These are phyloP conservation scores for Castanea crenata DNA, from an alignment of 306 rosid species.

Conservation along the genomic window DNA sequence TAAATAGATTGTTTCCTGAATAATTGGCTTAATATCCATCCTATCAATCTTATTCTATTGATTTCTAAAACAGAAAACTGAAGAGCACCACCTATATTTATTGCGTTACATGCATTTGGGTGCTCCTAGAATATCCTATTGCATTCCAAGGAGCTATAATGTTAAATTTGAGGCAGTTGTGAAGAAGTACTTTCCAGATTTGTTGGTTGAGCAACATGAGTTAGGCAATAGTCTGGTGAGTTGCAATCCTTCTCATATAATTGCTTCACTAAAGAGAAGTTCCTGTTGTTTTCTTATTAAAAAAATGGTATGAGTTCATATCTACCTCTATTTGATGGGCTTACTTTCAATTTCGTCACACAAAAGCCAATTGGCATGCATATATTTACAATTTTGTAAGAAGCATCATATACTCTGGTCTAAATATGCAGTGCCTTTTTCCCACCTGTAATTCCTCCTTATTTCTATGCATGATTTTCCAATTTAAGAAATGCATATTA, in stretches of 20 bases:
- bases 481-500: not conserved
- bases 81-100: slow-evolving; percentile 73
- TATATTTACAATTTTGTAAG: not conserved
- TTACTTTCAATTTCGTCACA: slow-evolving; percentile 2
- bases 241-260: not conserved
- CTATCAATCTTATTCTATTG: slow-evolving; percentile 8
- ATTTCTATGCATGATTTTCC: not conserved
- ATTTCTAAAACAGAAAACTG: slow-evolving; percentile 56
- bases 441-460: not conserved
- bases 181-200: slow-evolving; percentile 41
- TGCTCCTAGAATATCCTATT: slow-evolving; percentile 76
- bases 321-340: slow-evolving; percentile 4
- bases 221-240: slow-evolving; percentile 56
- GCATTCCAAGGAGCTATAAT: slow-evolving; percentile 55
- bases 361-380: slow-evolving; percentile 22
- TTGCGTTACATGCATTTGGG: slow-evolving; percentile 74
- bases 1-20: not conserved
- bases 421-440: not conserved
- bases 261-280: slow-evolving; percentile 14
- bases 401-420: slow-evolving; percentile 13
- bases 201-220: slow-evolving; percentile 29
- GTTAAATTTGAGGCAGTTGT: slow-evolving; percentile 44
- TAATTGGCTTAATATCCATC: not conserved
- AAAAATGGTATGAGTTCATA: not conserved
- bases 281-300: not conserved